Evolutionary conservation across 805 yeast genomes (phyloP), one percentile per base, ranked within the genome.

Genomic region (Cyberlindnera mrakii): DNA sequence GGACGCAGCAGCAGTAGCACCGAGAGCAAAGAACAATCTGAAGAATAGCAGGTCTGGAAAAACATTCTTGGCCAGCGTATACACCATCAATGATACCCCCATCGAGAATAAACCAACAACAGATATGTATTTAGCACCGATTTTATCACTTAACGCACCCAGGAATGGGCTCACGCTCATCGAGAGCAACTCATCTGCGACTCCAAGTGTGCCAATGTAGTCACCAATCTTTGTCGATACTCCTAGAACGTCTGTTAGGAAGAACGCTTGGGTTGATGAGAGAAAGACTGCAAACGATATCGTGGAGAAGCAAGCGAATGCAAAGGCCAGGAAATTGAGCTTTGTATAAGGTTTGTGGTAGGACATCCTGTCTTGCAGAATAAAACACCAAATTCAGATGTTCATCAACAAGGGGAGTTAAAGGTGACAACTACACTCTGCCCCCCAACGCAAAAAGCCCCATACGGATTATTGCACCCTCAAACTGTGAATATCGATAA

Each of bases 81-180:
- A 80, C 1, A 78, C 64, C 33, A 69, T 48, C 17, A 82, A 57
- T 29, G 78, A 64, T 3, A 67, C 15, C 7, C 79, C 79, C 30
- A 75, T 54, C 11, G 73, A 49, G n/a, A 67, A 33, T 35, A 80
- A 71, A 11, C 86, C 80, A 4, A 56, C 46, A 11, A 70, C 59
- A 35, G 72, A 72, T 23, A 80, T 68, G 19, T 75, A 62, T 43
- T 80, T 70, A 2, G 87, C 67, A 5, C 88, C 88, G 39, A 80
- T 60, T 50, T 73, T 71, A 54, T 83, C 90, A 49, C 78, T 71
- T 23, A 78, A 53, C 0, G 82, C 74, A 4, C 90, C 91, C 48
- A 81, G 62, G 18, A 81, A 59, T 0, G 90, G 89, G 11, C 84
- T 72, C 15, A 71, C 51, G 0, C 68, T 37, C 40, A 82, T 72